phyloP scores from a whole-genome alignment of 192 early-diverging fungal genomes.

The Hyaloraphidium curvatum region DNA sequence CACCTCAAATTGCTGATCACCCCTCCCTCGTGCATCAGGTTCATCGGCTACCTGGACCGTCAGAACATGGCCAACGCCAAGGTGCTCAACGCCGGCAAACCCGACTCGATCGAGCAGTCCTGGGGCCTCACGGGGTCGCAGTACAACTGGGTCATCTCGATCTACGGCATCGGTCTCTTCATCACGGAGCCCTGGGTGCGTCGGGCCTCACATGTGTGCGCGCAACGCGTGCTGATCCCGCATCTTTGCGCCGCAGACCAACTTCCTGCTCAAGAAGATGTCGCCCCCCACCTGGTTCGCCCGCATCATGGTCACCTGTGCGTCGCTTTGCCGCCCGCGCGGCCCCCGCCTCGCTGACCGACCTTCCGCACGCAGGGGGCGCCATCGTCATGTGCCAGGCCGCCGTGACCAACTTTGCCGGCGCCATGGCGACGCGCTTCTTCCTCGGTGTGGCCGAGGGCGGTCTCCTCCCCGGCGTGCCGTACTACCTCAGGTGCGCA shows the following conservation, averaged over 20 bases:
- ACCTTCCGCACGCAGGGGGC: too few relatives aligned
- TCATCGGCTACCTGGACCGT: too few relatives aligned
- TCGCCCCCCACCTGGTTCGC: background rate
- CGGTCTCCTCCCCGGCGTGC: constrained; percentile 34
- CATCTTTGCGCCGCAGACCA: background rate
- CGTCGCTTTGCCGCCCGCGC: too few relatives aligned
- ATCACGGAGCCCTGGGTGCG: background rate
- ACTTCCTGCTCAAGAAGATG: background rate
- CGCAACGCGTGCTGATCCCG: background rate
- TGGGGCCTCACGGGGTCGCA: background rate
- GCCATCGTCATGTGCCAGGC: constrained; percentile 23
- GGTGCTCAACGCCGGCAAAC: background rate
- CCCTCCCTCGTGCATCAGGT: too few relatives aligned
- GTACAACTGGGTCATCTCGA: background rate
- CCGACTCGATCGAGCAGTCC: background rate
- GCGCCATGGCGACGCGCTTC: constrained; percentile 32
- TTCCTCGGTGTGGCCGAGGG: constrained; percentile 36
- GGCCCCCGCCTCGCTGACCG: too few relatives aligned
- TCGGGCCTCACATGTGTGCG: background rate
- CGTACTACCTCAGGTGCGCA: constrained; percentile 20
- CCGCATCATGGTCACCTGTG: constrained; percentile 1
- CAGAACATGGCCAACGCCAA: constrained; percentile 1
- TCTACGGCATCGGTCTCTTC: background rate
- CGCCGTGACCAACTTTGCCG: constrained; percentile 16
- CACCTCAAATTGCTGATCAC: too few relatives aligned